Evolutionary conservation across 768 basidiomycete genomes (phyloP).

Genomic region (Leccinellum luteum): DNA sequence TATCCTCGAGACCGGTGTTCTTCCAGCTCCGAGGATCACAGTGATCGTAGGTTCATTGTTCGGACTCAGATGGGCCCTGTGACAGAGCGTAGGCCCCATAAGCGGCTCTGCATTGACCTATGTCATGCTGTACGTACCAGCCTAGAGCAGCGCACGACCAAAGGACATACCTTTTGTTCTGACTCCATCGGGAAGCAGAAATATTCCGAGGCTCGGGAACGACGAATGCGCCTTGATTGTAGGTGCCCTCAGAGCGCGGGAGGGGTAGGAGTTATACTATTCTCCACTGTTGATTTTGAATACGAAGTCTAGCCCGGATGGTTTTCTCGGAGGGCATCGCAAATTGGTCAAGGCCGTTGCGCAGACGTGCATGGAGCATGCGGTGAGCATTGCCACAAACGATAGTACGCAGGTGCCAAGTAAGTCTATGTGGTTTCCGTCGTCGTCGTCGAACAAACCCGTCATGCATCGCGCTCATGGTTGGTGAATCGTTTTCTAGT

Average conservation of each 20-base stretch:
- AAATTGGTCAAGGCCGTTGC: constrained; percentile 16
- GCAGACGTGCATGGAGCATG: constrained; percentile 36
- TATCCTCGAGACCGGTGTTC: no score
- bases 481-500: constrained; percentile 18
- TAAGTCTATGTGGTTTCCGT: constrained; percentile 46
- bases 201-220: constrained; percentile 53
- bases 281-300: constrained; percentile 50
- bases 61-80: background rate
- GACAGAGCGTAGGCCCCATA: background rate
- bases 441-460: constrained; percentile 29
- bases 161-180: constrained; percentile 17
- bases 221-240: constrained; percentile 56
- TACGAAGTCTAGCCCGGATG: constrained; percentile 45
- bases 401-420: constrained; percentile 45
- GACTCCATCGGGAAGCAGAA: constrained; percentile 35
- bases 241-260: constrained; percentile 31
- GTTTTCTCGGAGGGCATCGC: constrained; percentile 12
- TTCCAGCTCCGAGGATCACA: no score
- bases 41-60: no score
- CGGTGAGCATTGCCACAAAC: constrained; percentile 31
- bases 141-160: background rate
- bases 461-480: constrained; percentile 1
- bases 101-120: background rate
- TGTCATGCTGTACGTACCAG: background rate
- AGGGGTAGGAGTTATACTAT: constrained; percentile 53